Evolutionary conservation across 2,329 filamentous ascomycete genomes (phyloP).

Genomic region (Sporothrix pallida): DNA sequence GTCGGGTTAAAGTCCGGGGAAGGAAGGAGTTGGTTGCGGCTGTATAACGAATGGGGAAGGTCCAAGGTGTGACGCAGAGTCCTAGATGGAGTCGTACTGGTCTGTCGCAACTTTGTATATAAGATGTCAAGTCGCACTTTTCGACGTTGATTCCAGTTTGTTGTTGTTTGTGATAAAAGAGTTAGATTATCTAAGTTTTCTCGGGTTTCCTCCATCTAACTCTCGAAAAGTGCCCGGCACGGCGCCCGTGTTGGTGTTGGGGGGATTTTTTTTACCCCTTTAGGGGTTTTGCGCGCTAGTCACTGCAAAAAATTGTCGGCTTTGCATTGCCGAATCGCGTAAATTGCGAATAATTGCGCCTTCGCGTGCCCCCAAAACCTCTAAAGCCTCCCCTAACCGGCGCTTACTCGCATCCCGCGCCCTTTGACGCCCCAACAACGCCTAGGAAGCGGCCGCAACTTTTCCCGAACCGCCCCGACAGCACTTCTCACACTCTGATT

Average conservation of each 20-base stretch:
- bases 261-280: not conserved
- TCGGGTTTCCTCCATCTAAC: no score
- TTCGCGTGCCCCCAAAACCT: not conserved
- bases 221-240: no score
- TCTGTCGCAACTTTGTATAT: not conserved
- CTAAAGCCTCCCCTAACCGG: not conserved
- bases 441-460: not conserved
- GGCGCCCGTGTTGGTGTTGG: no score
- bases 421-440: not conserved
- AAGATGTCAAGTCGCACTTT: not conserved
- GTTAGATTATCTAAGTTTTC: no score
- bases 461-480: constrained; percentile 11
- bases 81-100: not conserved
- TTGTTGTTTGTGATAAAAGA: not conserved
- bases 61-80: not conserved
- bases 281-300: not conserved
- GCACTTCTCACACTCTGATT: not conserved
- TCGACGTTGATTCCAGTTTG: no score
- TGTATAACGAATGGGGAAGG: not conserved
- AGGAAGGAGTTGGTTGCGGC: not conserved
- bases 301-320: not conserved
- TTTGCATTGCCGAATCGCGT: constrained; percentile 22
- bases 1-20: not conserved
- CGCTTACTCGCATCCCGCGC: constrained; percentile 13
- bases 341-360: constrained; percentile 1